Evolutionary conservation across 2,329 filamentous ascomycete genomes (phyloP), one percentile per base, ranked within the genome.

Genomic region (Diaporthe ilicicola): DNA sequence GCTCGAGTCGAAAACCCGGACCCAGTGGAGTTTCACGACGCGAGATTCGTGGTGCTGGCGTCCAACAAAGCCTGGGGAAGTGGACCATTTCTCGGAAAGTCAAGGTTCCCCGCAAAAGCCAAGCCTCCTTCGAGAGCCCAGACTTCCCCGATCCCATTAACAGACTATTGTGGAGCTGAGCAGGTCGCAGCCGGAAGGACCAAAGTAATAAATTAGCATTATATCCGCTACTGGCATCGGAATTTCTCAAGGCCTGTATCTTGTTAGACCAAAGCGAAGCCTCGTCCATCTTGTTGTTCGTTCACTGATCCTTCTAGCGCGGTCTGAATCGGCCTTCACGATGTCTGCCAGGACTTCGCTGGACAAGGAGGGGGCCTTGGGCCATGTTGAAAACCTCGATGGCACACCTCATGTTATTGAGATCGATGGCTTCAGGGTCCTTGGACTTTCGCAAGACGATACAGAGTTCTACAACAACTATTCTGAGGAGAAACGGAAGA

Each of bases 401-500:
- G 59, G 59, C 4, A 66, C 65, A 4, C 64, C 72, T 12, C 70
- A 75, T 4, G 70, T 78, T n/a, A 74, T 77, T 6, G 73, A 75
- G 5, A 76, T 80, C 9, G 78, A 75, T 12, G 74, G 75, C n/a
- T 76, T 79, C 56, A 78, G 77, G 19, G 78, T 80, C 10, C 74
- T 75, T 7, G 78, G 78, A 1, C 37, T 80, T 50, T 72, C 70
- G 24, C 13, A 65, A 9, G 78, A 78, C 13, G 78, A 80, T 75
- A 77, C 76, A 5, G 76, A 79, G 9, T 80, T 80, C 48, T 80
- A 76, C 62, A 74, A 56, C 3, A 75, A 73, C 54, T 80, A 75
- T 17, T 70, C 78, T 0, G 70, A 74, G 17, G 74, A 78, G 44
- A 75, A 74, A 70, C 66, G 76, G 15, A 76, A 75, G 69, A 74